These are phyloP conservation scores for Phoma herbarum DNA, from an alignment of 2,329 filamentous ascomycete genomes.

Conservation along the genomic window DNA sequence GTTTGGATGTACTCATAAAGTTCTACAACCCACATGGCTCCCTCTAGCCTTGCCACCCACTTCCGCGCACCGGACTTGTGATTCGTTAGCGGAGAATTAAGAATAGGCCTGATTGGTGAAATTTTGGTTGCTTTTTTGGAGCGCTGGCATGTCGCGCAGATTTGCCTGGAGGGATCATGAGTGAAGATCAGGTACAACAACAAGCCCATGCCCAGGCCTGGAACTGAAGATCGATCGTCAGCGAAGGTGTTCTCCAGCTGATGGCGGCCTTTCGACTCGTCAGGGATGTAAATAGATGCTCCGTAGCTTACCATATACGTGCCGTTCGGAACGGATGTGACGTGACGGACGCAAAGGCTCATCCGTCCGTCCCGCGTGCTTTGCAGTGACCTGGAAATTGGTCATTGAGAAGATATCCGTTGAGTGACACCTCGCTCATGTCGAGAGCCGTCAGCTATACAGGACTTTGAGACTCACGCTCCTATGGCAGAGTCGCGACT, in stretches of 20 bases:
- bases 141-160: slow-evolving; percentile 7
- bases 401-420: too few species aligned
- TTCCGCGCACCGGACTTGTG: slow-evolving; percentile 11
- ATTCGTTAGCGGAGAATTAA: slow-evolving; percentile 3
- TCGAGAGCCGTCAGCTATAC: too few species aligned
- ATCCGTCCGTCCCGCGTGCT: not conserved
- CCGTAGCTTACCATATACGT: not conserved
- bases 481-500: too few species aligned
- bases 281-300: not conserved
- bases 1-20: slow-evolving; percentile 5
- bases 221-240: not conserved
- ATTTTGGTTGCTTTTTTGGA: not conserved
- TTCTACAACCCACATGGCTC: slow-evolving; percentile 11
- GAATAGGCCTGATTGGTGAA: not conserved
- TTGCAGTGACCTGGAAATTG: not conserved
- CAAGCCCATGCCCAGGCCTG: not conserved
- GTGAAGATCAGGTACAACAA: slow-evolving; percentile 7
- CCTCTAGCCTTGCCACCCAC: slow-evolving; percentile 16
- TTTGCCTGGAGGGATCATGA: not conserved
- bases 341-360: not conserved
- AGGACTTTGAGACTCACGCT: too few species aligned
- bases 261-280: not conserved
- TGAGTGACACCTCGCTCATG: too few species aligned
- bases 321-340: not conserved
- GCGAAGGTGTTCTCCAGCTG: not conserved